phyloP scores from a whole-genome alignment of 2,329 filamentous ascomycete genomes.

The Aspergillus viridinutans region DNA sequence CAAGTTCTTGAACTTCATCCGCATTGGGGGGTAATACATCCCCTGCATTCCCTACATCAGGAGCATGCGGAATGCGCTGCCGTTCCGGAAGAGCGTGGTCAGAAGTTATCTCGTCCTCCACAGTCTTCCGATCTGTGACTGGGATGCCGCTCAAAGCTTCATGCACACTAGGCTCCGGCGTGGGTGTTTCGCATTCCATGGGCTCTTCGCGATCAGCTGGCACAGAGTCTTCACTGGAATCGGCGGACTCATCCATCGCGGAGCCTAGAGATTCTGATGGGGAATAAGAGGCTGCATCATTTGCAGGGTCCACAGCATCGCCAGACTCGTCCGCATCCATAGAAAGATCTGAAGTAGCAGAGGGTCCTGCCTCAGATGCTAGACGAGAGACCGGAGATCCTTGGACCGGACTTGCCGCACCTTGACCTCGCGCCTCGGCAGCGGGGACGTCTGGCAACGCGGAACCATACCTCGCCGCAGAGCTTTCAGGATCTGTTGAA shows the following conservation, averaged over 20 bases:
- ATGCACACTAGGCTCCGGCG: neutral
- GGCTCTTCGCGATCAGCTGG: conserved; percentile 12
- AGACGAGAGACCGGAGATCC: neutral
- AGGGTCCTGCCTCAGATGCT: neutral
- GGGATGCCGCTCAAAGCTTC: neutral
- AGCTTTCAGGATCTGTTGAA: neutral
- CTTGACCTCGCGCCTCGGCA: neutral
- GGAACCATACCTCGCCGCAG: neutral
- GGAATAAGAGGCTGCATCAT: conserved; percentile 18
- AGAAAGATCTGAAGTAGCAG: conserved; percentile 1
- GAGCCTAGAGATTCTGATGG: conserved; percentile 29
- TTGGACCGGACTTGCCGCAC: neutral
- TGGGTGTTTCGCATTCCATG: conserved; percentile 1
- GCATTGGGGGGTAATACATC: conserved; percentile 2
- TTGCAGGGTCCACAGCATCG: conserved; percentile 5
- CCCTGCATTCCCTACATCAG: conserved; percentile 2
- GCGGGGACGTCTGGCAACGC: neutral
- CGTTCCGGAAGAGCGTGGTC: conserved; percentile 8
- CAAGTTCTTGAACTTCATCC: conserved; percentile 9
- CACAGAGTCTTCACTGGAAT: conserved; percentile 14
- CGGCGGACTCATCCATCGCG: conserved; percentile 36
- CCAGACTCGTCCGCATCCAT: conserved; percentile 9
- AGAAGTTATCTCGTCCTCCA: neutral
- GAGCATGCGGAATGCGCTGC: conserved; percentile 1
- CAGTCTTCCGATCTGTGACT: conserved; percentile 4